Evolutionary conservation across 108 stramenopile species (phyloP), one percentile per base, ranked within the genome.

Genomic region (Cyclotella distinguenda): DNA sequence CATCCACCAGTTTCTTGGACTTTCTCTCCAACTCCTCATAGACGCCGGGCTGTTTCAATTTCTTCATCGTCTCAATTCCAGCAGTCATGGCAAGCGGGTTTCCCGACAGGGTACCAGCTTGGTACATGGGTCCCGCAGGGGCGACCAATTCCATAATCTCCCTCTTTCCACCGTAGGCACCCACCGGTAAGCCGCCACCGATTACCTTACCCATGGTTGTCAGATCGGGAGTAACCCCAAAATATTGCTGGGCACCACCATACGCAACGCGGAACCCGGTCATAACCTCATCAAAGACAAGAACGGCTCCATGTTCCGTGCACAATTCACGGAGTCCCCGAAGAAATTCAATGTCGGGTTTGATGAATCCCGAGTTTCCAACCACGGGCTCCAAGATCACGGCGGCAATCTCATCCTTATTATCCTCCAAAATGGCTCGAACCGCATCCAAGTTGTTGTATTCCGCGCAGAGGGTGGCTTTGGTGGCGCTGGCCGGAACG

Each of bases 131-230:
- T 50, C 97, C 97, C 48, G 96, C 89, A 34, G 97, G 97, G 35
- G 97, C 97, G 28, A 98, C 96, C 87, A 90, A 70, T 58, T 91
- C 84, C 97, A 98, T 98, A 69, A 98, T 98, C 42, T 97, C 97
- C 82, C 81, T 95, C 68, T 92, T 86, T 40, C 95, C 97, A 71
- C 97, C 97, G 86, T 96, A 98, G 28, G 97, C 97, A 64, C 97
- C 97, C 31, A 98, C 97, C 13, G 97, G 97, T 28, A 98, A 85
- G 45, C 97, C 97, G 16, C 97, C 97, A 70, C 97, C 97, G 73
- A 98, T 98, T 22, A 98, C 97, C 83, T 98, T 98, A 61, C 97
- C 97, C 96, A 98, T 94, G 63, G 97, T 98, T 49, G 97, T 98
- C 35, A 98, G 84, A 90, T 98, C 97, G 13, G 97, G 97, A 30